Base-by-base conservation (phyloP, 1,139 yeast species). In the Yamadazyma diddensiae region DNA sequence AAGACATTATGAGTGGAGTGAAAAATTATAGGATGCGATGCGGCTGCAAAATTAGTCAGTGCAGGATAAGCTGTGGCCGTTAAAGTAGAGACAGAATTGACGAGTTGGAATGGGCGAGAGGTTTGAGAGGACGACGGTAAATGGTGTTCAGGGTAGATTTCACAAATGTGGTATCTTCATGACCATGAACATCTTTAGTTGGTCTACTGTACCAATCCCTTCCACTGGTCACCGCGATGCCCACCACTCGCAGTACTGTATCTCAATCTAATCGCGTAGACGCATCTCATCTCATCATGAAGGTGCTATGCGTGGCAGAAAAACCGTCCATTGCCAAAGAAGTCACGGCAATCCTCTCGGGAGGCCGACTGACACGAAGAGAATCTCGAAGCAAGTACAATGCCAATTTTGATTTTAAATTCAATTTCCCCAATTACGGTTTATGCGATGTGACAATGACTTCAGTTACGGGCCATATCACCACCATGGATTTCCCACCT, bases 241-340 rank as follows among this genome's bases (percentile, higher is more conserved):
- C n/a, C n/a, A n/a, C n/a, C n/a, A n/a, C n/a, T n/a, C n/a, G n/a
- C n/a, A n/a, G n/a, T n/a, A n/a, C n/a, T n/a, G n/a, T n/a, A n/a
- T n/a, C n/a, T n/a, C n/a, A n/a, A n/a, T n/a, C n/a, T n/a, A n/a
- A n/a, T n/a, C n/a, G n/a, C n/a, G n/a, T n/a, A n/a, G n/a, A n/a
- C 5, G 8, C 23, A 21, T 16, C 28, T 9, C 19, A 26, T 19
- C 29, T 18, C 21, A 8, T 17, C 28, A 82, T 83, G 88, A 79
- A 67, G 51, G 77, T 94, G 5, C 73, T 94, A 34, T 92, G 97
- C 59, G 97, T 94, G 38, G 98, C 99, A 2, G 99, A 94, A 61
- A 94, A 94, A 60, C 95, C 95, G 35, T 85, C 96, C 2, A 92
- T 94, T 33, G 94, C 97, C 7, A 86, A 82, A 53, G 84, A 88